Evolutionary conservation across 2,329 filamentous ascomycete genomes (phyloP).

Genomic region (Orbilia oligospora): DNA sequence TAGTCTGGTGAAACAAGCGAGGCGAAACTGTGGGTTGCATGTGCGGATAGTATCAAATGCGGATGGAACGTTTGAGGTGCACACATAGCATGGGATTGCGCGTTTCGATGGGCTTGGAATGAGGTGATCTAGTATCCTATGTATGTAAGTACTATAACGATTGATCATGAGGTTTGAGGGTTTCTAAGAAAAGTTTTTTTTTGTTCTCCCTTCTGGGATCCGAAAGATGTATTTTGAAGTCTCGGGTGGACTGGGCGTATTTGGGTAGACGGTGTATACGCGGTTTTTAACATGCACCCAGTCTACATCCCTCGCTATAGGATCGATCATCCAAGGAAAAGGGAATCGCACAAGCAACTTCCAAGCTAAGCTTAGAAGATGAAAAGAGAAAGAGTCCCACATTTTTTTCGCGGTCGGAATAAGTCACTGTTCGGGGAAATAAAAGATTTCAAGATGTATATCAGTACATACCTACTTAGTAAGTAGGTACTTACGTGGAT

Average conservation of each 20-base stretch:
- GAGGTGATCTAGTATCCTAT: constrained; percentile 4
- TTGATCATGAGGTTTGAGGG: constrained; percentile 10
- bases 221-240: not conserved
- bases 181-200: not conserved
- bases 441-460: too few species aligned
- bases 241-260: constrained; percentile 3
- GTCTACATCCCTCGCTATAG: too few species aligned
- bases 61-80: not conserved
- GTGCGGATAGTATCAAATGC: constrained; percentile 7
- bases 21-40: constrained; percentile 3
- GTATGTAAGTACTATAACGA: too few species aligned
- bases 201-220: not conserved
- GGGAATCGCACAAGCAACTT: too few species aligned
- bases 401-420: constrained; percentile 38
- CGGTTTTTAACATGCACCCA: too few species aligned
- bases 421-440: constrained; percentile 1
- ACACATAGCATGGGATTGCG: constrained; percentile 22
- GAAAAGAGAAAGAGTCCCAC: not conserved
- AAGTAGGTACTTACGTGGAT: too few species aligned
- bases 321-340: too few species aligned
- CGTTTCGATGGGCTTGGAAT: constrained; percentile 46
- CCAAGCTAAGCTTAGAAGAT: too few species aligned
- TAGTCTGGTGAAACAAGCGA: not conserved
- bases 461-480: too few species aligned
- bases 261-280: constrained; percentile 4